A percentile compares a stretch with the other conserved stretches of the same genome.
Conservation (phyloP, 148 eudicot species). For the Vaccinium vitisidaea region DNA sequence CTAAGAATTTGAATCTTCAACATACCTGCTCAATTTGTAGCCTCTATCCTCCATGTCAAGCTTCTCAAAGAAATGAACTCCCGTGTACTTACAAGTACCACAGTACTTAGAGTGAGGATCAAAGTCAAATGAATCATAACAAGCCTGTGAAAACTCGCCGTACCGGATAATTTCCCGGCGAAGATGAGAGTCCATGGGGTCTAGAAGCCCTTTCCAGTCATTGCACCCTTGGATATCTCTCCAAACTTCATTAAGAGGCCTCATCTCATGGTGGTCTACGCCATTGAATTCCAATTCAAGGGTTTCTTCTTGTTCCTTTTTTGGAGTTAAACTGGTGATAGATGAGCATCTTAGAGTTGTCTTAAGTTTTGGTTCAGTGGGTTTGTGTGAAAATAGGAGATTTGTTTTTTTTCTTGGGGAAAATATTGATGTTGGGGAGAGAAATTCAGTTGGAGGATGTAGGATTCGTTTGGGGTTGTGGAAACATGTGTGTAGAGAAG, state of each 20-base stretch:
- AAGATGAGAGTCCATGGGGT: conserved; percentile 71
- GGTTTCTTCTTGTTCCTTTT: conserved; percentile 5
- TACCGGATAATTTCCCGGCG: conserved; percentile 64
- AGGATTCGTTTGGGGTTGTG: not conserved
- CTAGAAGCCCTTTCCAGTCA: conserved; percentile 67
- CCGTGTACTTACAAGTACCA: conserved; percentile 72
- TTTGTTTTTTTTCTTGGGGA: conserved; percentile 6
- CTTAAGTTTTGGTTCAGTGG: not conserved
- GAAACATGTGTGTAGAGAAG: conserved; percentile 1
- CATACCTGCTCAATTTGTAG: conserved; percentile 40
- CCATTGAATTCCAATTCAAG: not conserved
- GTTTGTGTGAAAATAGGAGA: conserved; percentile 7
- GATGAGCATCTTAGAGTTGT: conserved; percentile 3
- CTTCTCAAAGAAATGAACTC: conserved; percentile 50
- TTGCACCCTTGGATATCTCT: conserved; percentile 58
- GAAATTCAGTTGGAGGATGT: not conserved
- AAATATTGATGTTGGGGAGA: conserved; percentile 7
- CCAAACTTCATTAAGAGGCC: conserved; percentile 55
- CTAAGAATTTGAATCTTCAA: not conserved
- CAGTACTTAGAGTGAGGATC: conserved; percentile 89
- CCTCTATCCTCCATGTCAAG: conserved; percentile 61
- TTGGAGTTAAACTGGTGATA: conserved; percentile 10
- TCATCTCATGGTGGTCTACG: not conserved
- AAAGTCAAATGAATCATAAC: conserved; percentile 81
- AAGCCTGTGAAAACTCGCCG: conserved; percentile 86